Percentiles rank a stretch among this genome's conserved stretches.
Evolutionary conservation across 352 stramenopile genomes (phyloP).

Genomic region (Globisporangium iwayamae): DNA sequence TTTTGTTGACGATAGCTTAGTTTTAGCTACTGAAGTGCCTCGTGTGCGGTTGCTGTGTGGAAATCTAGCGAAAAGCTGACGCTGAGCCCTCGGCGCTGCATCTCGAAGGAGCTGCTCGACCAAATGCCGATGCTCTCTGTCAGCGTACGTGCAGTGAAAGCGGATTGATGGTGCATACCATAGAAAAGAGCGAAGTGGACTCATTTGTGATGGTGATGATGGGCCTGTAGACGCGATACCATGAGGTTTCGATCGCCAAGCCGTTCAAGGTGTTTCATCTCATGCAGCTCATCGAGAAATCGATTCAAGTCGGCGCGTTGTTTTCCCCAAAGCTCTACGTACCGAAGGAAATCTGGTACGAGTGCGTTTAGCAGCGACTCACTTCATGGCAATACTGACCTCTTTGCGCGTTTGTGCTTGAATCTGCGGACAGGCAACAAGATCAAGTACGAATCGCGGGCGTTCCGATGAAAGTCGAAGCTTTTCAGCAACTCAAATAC

Average conservation of each 20-base stretch:
- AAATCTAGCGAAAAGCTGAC: slow-evolving; percentile 26
- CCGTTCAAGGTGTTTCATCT: slow-evolving; percentile 74
- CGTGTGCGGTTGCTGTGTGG: neutral
- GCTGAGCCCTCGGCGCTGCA: slow-evolving; percentile 41
- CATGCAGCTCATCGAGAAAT: slow-evolving; percentile 80
- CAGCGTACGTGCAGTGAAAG: slow-evolving; percentile 26
- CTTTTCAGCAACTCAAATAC: slow-evolving; percentile 67
- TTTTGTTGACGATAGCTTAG: neutral
- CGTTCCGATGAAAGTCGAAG: slow-evolving; percentile 54
- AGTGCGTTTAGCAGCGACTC: neutral
- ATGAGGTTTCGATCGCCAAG: slow-evolving; percentile 45
- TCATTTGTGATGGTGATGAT: neutral
- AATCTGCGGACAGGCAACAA: slow-evolving; percentile 36
- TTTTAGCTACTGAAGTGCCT: neutral
- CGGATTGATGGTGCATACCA: neutral
- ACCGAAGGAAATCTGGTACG: slow-evolving; percentile 73
- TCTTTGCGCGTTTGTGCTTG: neutral
- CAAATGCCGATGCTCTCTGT: slow-evolving; percentile 66
- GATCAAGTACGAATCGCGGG: slow-evolving; percentile 60
- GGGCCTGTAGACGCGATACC: slow-evolving; percentile 40
- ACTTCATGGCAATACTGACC: neutral
- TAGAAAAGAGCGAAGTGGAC: neutral
- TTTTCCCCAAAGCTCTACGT: slow-evolving; percentile 74
- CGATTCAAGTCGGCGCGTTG: slow-evolving; percentile 66
- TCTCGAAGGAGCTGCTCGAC: slow-evolving; percentile 68